phyloP scores from a whole-genome alignment of 1,284 basidiomycete genomes.

The Austroboletus rostrupii region DNA sequence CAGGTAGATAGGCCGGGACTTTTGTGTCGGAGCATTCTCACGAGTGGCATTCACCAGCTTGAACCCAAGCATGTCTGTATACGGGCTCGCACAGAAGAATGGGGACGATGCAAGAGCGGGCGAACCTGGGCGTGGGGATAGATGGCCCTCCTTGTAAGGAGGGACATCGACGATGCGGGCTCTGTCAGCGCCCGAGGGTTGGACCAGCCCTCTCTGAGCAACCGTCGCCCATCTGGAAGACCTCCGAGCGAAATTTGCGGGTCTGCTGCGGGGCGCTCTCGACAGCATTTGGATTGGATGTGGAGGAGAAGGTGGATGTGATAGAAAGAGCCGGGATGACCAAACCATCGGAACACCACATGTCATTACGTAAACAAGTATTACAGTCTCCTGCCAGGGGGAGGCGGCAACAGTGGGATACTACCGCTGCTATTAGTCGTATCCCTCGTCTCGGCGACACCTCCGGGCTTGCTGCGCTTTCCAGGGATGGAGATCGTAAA shows the following conservation, averaged over 20 bases:
- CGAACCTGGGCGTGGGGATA: conserved; percentile 69
- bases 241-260: conserved; percentile 12
- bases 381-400: conserved; percentile 46
- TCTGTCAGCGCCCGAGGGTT: conserved; percentile 74
- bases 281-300: conserved; percentile 29
- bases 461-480: conserved; percentile 38
- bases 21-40: conserved; percentile 58
- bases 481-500: conserved; percentile 91
- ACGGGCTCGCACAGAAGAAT: background rate
- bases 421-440: conserved; percentile 27
- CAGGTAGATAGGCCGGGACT: conserved; percentile 87
- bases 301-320: conserved; percentile 4
- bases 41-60: conserved; percentile 71
- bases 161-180: conserved; percentile 78
- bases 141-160: conserved; percentile 65
- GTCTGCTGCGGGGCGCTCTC: conserved; percentile 22
- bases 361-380: conserved; percentile 18
- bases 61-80: conserved; percentile 84
- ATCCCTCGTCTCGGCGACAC: conserved; percentile 23
- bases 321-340: conserved; percentile 6
- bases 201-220: conserved; percentile 52
- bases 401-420: conserved; percentile 72
- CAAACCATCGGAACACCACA: conserved; percentile 5
- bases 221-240: conserved; percentile 18
- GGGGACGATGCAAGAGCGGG: conserved; percentile 1